Conservation (phyloP, 306 rosid genomes). For the Potentilla sterilis region DNA sequence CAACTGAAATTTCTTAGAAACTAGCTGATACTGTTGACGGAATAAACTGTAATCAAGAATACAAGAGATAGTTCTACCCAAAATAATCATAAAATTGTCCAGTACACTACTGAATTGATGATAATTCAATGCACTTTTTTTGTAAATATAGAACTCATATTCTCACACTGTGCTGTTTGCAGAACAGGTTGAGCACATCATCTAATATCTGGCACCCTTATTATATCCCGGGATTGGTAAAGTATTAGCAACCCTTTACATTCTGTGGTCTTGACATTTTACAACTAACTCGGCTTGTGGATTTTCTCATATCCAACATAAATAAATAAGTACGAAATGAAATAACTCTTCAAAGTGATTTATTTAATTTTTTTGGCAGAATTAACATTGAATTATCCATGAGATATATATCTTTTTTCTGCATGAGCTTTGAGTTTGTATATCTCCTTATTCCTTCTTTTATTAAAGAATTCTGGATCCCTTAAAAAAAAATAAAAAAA, state of each 20-base stretch:
- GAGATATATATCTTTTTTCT: neutral
- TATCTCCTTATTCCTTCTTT: neutral
- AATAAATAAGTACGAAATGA: too few relatives aligned
- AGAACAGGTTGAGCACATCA: slow-evolving; percentile 30
- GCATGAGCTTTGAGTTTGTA: neutral
- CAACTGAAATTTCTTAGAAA: neutral
- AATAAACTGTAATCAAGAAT: neutral
- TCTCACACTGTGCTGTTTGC: slow-evolving; percentile 30
- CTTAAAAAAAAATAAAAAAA: too few relatives aligned
- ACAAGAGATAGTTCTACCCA: neutral
- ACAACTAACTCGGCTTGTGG: neutral
- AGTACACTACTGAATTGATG: neutral
- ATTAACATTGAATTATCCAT: slow-evolving; percentile 7
- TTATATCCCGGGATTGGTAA: slow-evolving; percentile 53
- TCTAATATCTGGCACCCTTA: slow-evolving; percentile 23
- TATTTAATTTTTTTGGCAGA: neutral
- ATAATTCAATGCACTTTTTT: neutral
- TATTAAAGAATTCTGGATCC: neutral
- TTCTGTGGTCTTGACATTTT: slow-evolving; percentile 6
- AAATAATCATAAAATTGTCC: neutral
- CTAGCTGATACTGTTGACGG: neutral
- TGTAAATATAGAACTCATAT: slow-evolving; percentile 1
- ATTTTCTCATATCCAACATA: neutral
- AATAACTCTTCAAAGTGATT: neutral
- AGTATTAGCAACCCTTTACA: slow-evolving; percentile 26